These are phyloP conservation scores for Wickerhamomyces sp. DNA, from an alignment of 1,139 yeast species.

Conservation along the genomic window DNA sequence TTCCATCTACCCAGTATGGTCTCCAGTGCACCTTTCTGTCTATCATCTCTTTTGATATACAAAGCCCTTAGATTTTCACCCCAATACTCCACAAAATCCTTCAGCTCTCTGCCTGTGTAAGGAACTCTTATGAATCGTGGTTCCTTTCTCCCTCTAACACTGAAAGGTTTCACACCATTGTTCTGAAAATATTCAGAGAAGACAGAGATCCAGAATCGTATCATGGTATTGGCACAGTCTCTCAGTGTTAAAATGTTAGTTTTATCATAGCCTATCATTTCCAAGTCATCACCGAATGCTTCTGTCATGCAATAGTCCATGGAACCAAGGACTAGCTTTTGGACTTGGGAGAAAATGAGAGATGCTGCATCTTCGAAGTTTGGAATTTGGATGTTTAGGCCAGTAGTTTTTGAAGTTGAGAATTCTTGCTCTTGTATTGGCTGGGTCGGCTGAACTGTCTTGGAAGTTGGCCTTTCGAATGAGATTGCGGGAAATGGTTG, in stretches of 20 bases:
- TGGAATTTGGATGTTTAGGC: neutral
- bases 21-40: constrained; percentile 38
- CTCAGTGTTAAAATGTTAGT: constrained; percentile 30
- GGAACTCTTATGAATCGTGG: constrained; percentile 32
- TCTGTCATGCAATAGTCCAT: constrained; percentile 48
- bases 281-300: constrained; percentile 56
- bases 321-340: constrained; percentile 38
- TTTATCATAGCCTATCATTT: constrained; percentile 43
- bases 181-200: constrained; percentile 43
- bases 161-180: constrained; percentile 25
- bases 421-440: no score
- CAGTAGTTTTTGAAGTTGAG: no score
- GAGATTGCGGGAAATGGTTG: no score
- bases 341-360: constrained; percentile 37
- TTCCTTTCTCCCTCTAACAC: constrained; percentile 24
- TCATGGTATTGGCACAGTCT: constrained; percentile 40
- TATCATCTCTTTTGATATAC: constrained; percentile 37
- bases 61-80: constrained; percentile 34
- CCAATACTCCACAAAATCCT: constrained; percentile 51
- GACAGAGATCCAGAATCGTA: constrained; percentile 52
- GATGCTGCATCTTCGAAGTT: constrained; percentile 8
- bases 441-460: no score
- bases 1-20: constrained; percentile 39
- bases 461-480: no score
- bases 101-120: constrained; percentile 25